Evolutionary conservation across 2,329 filamentous ascomycete species (phyloP).

Genomic region (Pseudocercospora fijiensis): DNA sequence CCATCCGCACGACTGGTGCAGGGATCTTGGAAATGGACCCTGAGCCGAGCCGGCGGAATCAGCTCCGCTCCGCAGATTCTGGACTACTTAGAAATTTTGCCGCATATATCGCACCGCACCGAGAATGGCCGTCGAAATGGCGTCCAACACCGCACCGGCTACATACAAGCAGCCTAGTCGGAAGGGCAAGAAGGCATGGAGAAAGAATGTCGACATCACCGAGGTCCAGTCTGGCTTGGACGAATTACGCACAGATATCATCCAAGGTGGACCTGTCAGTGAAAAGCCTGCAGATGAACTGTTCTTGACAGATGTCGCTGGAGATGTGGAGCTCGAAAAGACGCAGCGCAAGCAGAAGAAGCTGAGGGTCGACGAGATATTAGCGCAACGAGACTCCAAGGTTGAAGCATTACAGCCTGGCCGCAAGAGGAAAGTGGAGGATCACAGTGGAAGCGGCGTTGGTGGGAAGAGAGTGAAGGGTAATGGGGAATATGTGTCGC

Average conservation of each 20-base stretch:
- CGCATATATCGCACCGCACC: not conserved
- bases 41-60: not conserved
- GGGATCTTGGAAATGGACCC: constrained; percentile 1
- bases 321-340: constrained; percentile 66
- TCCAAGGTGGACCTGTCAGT: constrained; percentile 80
- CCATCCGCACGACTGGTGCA: not conserved
- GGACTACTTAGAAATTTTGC: not conserved
- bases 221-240: constrained; percentile 81
- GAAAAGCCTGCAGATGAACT: constrained; percentile 82
- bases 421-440: constrained; percentile 71
- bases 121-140: constrained; percentile 12
- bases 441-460: constrained; percentile 58
- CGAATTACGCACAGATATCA: constrained; percentile 82
- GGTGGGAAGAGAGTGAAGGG: constrained; percentile 70
- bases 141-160: constrained; percentile 59
- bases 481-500: constrained; percentile 70
- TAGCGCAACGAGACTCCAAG: constrained; percentile 71
- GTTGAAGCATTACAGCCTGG: constrained; percentile 70
- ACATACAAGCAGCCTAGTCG: constrained; percentile 86
- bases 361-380: constrained; percentile 88
- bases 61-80: constrained; percentile 1
- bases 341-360: constrained; percentile 67
- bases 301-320: constrained; percentile 76
- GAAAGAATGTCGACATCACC: constrained; percentile 94
- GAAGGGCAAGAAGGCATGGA: constrained; percentile 98